phyloP scores from a whole-genome alignment of 2,329 filamentous ascomycete genomes.

The Stagonosporopsis vannaccii region DNA sequence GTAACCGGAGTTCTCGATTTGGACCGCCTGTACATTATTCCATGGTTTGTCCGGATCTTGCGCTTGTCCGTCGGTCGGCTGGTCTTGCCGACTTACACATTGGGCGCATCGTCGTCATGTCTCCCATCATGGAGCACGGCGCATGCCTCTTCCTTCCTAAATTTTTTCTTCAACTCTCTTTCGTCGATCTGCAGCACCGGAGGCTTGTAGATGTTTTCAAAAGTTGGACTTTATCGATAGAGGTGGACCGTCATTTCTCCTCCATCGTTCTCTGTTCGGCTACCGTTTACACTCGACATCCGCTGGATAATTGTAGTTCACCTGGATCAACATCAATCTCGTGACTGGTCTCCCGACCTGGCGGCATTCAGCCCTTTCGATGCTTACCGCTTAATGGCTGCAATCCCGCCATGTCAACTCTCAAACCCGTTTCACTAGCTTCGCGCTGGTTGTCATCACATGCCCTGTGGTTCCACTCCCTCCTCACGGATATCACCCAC shows the following conservation, averaged over 20 bases:
- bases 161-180: constrained; percentile 10
- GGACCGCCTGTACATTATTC: constrained; percentile 49
- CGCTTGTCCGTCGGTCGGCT: constrained; percentile 36
- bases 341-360: background rate
- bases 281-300: constrained; percentile 15
- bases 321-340: background rate
- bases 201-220: constrained; percentile 15
- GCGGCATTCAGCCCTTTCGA: background rate
- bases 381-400: background rate
- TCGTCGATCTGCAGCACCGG: constrained; percentile 11
- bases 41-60: constrained; percentile 42
- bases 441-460: background rate
- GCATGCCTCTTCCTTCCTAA: background rate
- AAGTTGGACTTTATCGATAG: constrained; percentile 15
- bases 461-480: constrained; percentile 15
- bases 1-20: constrained; percentile 44
- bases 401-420: background rate
- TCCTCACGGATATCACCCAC: constrained; percentile 10
- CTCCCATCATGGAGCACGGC: background rate
- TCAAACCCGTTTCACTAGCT: constrained; percentile 7
- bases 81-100: constrained; percentile 29
- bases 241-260: constrained; percentile 3
- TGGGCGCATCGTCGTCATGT: background rate
- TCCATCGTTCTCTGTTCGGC: constrained; percentile 14
- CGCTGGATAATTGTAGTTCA: constrained; percentile 18